Evolutionary conservation across 805 yeast genomes (phyloP).

Genomic region (Cyberlindnera japonica): DNA sequence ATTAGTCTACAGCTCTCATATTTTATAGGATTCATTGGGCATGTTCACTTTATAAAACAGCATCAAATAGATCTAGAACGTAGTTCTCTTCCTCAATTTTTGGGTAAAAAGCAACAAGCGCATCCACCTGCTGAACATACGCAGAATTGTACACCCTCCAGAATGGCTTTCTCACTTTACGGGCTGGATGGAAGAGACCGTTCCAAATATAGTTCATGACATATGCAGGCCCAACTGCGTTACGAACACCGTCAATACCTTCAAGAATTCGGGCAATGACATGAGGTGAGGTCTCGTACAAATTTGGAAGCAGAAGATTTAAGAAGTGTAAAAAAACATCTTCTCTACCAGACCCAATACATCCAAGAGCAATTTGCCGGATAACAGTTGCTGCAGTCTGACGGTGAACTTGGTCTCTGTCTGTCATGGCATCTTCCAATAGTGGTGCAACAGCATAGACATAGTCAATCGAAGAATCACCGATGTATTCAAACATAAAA

Average conservation of each 20-base stretch:
- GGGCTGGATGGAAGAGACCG: constrained; percentile 92
- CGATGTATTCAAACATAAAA: constrained; percentile 89
- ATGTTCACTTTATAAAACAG: constrained; percentile 4
- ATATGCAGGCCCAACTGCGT: constrained; percentile 72
- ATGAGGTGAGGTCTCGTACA: constrained; percentile 94
- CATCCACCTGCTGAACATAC: constrained; percentile 68
- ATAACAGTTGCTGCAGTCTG: constrained; percentile 93
- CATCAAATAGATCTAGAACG: constrained; percentile 22
- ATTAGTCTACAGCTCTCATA: too few relatives aligned
- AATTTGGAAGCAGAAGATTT: constrained; percentile 80
- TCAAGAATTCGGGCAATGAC: constrained; percentile 81
- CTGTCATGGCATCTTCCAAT: constrained; percentile 84
- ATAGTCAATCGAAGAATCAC: constrained; percentile 75
- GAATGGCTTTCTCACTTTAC: constrained; percentile 76
- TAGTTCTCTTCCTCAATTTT: constrained; percentile 33
- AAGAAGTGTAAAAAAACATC: constrained; percentile 81
- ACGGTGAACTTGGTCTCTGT: constrained; percentile 87
- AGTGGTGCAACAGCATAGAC: constrained; percentile 75
- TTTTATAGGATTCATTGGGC: too few relatives aligned
- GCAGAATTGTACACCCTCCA: constrained; percentile 82
- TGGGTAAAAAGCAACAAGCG: constrained; percentile 84
- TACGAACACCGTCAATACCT: constrained; percentile 68
- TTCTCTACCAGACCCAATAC: constrained; percentile 71
- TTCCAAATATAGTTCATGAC: constrained; percentile 75
- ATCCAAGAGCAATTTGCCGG: constrained; percentile 74